Base-by-base conservation (phyloP, 805 yeast genomes). In the Teunomyces lycoperdinae region DNA sequence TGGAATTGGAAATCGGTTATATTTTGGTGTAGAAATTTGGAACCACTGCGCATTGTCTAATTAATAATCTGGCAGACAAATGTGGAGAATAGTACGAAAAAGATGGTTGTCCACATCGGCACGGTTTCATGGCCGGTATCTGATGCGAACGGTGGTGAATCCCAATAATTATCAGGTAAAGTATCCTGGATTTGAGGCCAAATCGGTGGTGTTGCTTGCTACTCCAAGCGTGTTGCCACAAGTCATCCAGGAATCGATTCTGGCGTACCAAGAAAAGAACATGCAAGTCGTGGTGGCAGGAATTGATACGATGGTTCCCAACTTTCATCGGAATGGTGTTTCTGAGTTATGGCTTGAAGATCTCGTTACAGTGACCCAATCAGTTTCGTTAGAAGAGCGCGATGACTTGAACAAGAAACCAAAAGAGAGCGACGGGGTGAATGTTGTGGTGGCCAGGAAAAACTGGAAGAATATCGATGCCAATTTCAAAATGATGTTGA, bases 261-360 rank as follows among this genome's bases (percentile, higher is more conserved):
- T 48, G 1, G 49, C 65, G 9, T 55, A 59, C 49, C 63, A 66
- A 36, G 31, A 58, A 13, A 46, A 58, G 11, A 45, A 56, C 5
- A 34, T 72, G 14, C 76, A 71, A 53, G 64, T 71, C 2, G 54
- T 68, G 9, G 75, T 72, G 10, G 77, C 75, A 0, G 76, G 75
- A 1, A 61, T 71, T 3, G 77, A 73, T 47, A 55, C 71, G 3
- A 62, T 68, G 13, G 63, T 66, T 10, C 69, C 71, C 13, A 57
- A 58, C 41, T 65, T 70, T 2, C 52, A 51, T 9, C 49, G 70
- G 30, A 58, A 63, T 50, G 78, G 77, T 0, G 55, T 71, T 2
- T 61, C 71, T 8, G 73, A 68, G 53, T 53, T 73, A 49, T 73
- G 78, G 78, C 47, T 65, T 24, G 67, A 64, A 36, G 55, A 61